Percentiles rank a stretch among this genome's conserved stretches.
These are phyloP conservation scores for Huntiella abstrusa DNA, from an alignment of 2,329 filamentous ascomycete genomes.

Conservation along the genomic window DNA sequence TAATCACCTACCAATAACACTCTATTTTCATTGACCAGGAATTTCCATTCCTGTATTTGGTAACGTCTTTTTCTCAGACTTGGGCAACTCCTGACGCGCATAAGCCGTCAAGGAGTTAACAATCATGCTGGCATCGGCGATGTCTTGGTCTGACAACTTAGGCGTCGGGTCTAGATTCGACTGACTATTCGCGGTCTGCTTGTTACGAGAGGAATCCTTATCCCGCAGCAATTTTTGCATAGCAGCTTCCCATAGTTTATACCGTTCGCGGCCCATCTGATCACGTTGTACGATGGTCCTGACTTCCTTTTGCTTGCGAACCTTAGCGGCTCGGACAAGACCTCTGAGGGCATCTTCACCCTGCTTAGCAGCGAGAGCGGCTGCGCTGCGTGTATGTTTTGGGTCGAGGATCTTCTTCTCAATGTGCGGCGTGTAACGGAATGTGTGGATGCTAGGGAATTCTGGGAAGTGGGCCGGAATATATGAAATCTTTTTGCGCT, in stretches of 20 bases:
- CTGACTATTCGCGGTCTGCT: no score
- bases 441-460: constrained; percentile 47
- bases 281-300: constrained; percentile 36
- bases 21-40: constrained; percentile 3
- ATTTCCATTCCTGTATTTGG: constrained; percentile 7
- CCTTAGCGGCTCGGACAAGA: constrained; percentile 42
- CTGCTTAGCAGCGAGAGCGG: constrained; percentile 39
- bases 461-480: constrained; percentile 40
- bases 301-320: constrained; percentile 45
- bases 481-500: constrained; percentile 35
- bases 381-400: constrained; percentile 39
- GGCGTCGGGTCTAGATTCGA: not conserved
- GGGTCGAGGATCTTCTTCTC: constrained; percentile 25
- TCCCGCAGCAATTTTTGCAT: constrained; percentile 37
- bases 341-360: constrained; percentile 42
- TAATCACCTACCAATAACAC: no score
- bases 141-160: constrained; percentile 21
- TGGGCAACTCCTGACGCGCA: constrained; percentile 7
- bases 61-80: constrained; percentile 6
- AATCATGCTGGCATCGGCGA: constrained; percentile 45
- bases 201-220: constrained; percentile 8
- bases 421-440: constrained; percentile 37
- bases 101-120: constrained; percentile 25
- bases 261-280: constrained; percentile 32
- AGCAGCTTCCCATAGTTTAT: constrained; percentile 40